A percentile compares a stretch with the other conserved stretches of the same genome.
These are phyloP conservation scores for Herpomyces periplanetae DNA, from an alignment of 2,329 filamentous ascomycete genomes.

Conservation along the genomic window DNA sequence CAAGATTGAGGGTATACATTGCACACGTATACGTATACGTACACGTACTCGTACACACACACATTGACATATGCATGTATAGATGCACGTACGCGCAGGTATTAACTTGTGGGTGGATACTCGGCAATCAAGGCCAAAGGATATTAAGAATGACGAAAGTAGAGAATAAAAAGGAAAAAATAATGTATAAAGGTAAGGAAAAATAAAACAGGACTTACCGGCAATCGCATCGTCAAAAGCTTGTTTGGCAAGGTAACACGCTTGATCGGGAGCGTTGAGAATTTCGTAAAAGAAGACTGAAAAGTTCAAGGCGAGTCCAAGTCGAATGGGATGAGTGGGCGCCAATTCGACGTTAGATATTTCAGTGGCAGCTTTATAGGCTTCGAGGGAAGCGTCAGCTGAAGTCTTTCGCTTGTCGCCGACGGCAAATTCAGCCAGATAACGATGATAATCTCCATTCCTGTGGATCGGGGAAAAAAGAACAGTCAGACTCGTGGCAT, in stretches of 20 bases:
- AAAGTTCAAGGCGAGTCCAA: slow-evolving; percentile 74
- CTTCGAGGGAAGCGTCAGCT: slow-evolving; percentile 72
- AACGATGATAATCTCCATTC: slow-evolving; percentile 98
- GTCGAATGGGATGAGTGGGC: slow-evolving; percentile 66
- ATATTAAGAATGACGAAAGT: too few species aligned
- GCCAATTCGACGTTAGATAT: slow-evolving; percentile 60
- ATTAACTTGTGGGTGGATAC: too few species aligned
- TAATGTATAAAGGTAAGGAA: too few species aligned
- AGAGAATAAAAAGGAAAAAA: too few species aligned
- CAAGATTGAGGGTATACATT: too few species aligned
- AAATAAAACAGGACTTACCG: slow-evolving; percentile 10
- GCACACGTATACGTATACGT: too few species aligned
- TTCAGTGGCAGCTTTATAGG: slow-evolving; percentile 78
- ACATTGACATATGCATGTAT: too few species aligned
- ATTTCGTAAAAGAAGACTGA: slow-evolving; percentile 99
- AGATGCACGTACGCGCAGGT: too few species aligned
- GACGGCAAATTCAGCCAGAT: slow-evolving; percentile 80
- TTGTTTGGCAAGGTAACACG: slow-evolving; percentile 86
- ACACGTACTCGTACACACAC: too few species aligned
- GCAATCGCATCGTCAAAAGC: slow-evolving; percentile 90
- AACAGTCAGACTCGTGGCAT: not conserved
- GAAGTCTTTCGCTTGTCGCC: slow-evolving; percentile 82
- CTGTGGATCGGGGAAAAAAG: slow-evolving; percentile 11
- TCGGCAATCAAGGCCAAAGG: too few species aligned
- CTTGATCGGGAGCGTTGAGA: slow-evolving; percentile 85